These are phyloP conservation scores for Nothomitra cinnamomea DNA, from an alignment of 2,329 filamentous ascomycete species.

Conservation along the genomic window DNA sequence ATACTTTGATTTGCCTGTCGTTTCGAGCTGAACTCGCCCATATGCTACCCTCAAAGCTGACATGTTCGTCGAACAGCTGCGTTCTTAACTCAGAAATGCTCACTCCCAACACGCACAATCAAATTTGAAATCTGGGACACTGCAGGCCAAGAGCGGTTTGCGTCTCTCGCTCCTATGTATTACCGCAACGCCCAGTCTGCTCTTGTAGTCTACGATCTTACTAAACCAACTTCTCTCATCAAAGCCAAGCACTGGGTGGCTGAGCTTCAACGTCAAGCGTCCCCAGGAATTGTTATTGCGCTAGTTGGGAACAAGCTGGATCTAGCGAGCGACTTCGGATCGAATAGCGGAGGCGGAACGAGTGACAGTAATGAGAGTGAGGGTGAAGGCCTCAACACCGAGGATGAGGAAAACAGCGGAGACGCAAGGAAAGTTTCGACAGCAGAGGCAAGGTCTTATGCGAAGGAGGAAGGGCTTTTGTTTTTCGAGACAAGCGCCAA, in stretches of 20 bases:
- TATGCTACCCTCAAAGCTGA: neutral
- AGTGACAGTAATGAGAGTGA: conserved; percentile 30
- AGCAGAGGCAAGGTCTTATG: conserved; percentile 83
- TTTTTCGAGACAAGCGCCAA: conserved; percentile 99
- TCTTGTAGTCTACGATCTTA: conserved; percentile 96
- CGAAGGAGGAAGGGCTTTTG: conserved; percentile 80
- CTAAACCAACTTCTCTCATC: conserved; percentile 83
- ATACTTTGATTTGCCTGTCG: too few relatives aligned
- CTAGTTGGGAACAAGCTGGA: conserved; percentile 96
- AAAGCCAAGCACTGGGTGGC: conserved; percentile 99
- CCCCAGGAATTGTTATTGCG: conserved; percentile 89
- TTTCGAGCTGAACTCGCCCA: neutral
- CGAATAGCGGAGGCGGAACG: neutral
- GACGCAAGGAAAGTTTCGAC: conserved; percentile 77
- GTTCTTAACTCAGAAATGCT: conserved; percentile 97
- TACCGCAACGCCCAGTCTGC: conserved; percentile 97
- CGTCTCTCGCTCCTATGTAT: conserved; percentile 95
- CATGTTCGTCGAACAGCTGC: conserved; percentile 43
- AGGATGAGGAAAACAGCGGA: conserved; percentile 30
- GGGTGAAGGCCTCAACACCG: conserved; percentile 32
- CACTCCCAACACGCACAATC: conserved; percentile 79
- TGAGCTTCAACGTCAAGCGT: conserved; percentile 89
- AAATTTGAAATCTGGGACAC: conserved; percentile 98
- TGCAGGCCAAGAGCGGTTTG: conserved; percentile 92
- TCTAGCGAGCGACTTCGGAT: conserved; percentile 43